Conservation (phyloP, 2,329 filamentous ascomycete species). For the Emydomyces testavorans region DNA sequence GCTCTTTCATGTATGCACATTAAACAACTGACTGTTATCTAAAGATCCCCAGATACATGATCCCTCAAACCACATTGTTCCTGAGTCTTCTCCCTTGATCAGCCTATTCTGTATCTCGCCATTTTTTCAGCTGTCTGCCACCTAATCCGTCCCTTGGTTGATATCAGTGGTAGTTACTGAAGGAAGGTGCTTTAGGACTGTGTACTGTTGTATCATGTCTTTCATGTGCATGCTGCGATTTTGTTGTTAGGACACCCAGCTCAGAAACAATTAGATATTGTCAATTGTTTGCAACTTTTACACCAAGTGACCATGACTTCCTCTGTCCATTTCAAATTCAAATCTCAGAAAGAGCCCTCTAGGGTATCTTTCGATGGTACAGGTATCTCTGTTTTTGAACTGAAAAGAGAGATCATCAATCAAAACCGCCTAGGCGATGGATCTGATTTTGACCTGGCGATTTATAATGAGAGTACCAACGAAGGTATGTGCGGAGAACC, state of each 20-base stretch:
- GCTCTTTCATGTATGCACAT: too few relatives aligned
- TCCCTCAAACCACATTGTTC: too few relatives aligned
- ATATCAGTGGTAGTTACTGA: neutral
- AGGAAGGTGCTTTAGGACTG: neutral
- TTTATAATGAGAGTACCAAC: conserved; percentile 82
- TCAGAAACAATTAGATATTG: conserved; percentile 17
- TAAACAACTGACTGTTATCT: too few relatives aligned
- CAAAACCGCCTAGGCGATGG: conserved; percentile 90
- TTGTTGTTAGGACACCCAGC: conserved; percentile 9
- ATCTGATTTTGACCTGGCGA: conserved; percentile 88
- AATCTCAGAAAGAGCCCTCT: conserved; percentile 90
- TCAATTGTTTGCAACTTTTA: conserved; percentile 15
- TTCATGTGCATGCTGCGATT: neutral
- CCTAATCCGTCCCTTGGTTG: neutral
- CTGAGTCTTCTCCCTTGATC: too few relatives aligned
- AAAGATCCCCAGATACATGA: too few relatives aligned
- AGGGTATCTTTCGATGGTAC: conserved; percentile 95
- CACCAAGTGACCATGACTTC: conserved; percentile 59
- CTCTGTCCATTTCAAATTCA: conserved; percentile 99
- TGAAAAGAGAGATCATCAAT: conserved; percentile 96
- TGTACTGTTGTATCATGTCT: neutral
- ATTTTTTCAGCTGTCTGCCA: neutral
- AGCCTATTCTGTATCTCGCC: too few relatives aligned
- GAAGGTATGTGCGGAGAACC: conserved; percentile 77
- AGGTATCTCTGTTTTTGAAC: conserved; percentile 93